Conservation (phyloP, 2,329 filamentous ascomycete genomes). For the Fusarium zealandicum region DNA sequence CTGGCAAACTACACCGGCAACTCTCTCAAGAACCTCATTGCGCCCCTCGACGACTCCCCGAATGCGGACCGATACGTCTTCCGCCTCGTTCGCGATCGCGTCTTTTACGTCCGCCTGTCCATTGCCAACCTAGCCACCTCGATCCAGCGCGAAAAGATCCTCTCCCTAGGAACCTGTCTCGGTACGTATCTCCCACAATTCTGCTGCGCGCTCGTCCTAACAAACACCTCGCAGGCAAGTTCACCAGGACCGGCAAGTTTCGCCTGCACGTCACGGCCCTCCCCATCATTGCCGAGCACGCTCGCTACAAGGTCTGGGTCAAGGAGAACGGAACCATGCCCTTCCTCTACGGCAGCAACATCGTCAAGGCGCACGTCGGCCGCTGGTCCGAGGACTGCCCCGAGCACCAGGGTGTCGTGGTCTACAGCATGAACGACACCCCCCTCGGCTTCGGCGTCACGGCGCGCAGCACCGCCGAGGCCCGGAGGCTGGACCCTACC, state of each 20-base stretch:
- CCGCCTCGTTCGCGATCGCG: conserved; percentile 79
- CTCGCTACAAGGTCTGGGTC: conserved; percentile 96
- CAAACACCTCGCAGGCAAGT: conserved; percentile 69
- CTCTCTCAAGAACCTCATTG: conserved; percentile 84
- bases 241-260: conserved; percentile 97
- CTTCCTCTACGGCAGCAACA: conserved; percentile 91
- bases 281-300: conserved; percentile 87
- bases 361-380: conserved; percentile 75
- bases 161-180: conserved; percentile 88
- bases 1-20: conserved; percentile 91
- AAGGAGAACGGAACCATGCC: conserved; percentile 97
- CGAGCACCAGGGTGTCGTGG: conserved; percentile 89
- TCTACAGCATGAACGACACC: conserved; percentile 91
- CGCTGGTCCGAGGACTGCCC: conserved; percentile 91
- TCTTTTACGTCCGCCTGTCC: conserved; percentile 91
- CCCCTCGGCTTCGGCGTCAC: conserved; percentile 94
- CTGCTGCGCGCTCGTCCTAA: background rate
- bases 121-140: conserved; percentile 92
- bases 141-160: conserved; percentile 79
- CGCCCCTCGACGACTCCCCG: conserved; percentile 71
- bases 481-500: conserved; percentile 85
- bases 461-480: conserved; percentile 84
- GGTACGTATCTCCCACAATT: conserved; percentile 49
- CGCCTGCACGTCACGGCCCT: conserved; percentile 89
- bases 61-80: conserved; percentile 84